These are phyloP conservation scores for Paracamarosporium sp. DNA, from an alignment of 2,329 filamentous ascomycete species.

Conservation along the genomic window DNA sequence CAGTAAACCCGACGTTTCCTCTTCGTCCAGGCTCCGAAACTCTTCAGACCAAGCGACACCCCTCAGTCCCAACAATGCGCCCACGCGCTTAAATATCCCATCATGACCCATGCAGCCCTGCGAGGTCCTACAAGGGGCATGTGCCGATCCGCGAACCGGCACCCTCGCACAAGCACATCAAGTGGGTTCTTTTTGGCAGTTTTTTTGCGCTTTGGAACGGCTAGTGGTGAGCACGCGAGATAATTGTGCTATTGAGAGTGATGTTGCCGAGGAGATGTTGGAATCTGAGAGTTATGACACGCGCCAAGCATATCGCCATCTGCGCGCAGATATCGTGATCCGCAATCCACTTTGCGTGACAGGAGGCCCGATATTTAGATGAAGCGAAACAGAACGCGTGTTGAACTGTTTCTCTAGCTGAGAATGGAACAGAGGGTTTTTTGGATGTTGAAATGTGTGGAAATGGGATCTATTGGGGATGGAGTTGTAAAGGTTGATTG, in stretches of 20 bases:
- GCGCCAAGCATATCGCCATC: constrained; percentile 22
- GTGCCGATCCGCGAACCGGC: not conserved
- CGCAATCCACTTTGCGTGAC: constrained; percentile 10
- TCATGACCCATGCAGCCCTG: not conserved
- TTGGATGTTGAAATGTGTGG: no score
- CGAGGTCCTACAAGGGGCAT: not conserved
- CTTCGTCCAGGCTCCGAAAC: not conserved
- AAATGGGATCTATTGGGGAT: no score
- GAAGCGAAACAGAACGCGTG: not conserved
- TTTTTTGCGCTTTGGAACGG: constrained; percentile 1
- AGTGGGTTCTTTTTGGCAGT: not conserved
- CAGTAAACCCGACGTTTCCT: not conserved
- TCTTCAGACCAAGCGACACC: not conserved
- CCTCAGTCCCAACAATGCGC: not conserved
- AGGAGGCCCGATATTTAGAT: not conserved
- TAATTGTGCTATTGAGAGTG: not conserved
- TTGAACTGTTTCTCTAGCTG: no score
- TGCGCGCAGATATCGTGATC: not conserved
- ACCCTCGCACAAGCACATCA: constrained; percentile 3
- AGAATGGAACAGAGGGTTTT: no score
- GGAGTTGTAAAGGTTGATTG: no score
- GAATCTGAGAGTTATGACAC: not conserved
- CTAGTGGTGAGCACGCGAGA: constrained; percentile 16
- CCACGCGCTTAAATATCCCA: not conserved
- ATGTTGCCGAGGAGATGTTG: constrained; percentile 5